phyloP scores from a whole-genome alignment of 306 rosid species.

The Prunus mongolica region DNA sequence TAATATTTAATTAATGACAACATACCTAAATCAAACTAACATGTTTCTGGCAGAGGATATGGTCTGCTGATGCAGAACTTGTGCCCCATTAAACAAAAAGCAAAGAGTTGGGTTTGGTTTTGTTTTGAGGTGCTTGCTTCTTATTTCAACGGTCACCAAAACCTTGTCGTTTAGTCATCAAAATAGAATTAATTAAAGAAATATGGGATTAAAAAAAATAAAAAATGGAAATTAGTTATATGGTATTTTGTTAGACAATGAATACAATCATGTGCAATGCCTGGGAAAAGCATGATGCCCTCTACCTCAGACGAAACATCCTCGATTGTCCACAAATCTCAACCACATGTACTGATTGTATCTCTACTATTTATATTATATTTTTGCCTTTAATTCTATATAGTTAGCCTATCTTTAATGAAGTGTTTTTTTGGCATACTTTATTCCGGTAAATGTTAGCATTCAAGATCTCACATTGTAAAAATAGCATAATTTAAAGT shows the following conservation, averaged over 20 bases:
- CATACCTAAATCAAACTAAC: conserved; percentile 11
- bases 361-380: not conserved
- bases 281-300: conserved; percentile 18
- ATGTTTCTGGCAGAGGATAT: conserved; percentile 1
- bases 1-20: not conserved
- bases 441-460: too few relatives aligned
- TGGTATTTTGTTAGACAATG: not conserved
- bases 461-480: too few relatives aligned
- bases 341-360: conserved; percentile 1
- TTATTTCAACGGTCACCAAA: not conserved
- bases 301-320: conserved; percentile 26
- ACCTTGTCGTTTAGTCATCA: not conserved
- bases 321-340: conserved; percentile 16
- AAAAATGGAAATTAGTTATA: not conserved
- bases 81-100: not conserved
- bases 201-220: not conserved
- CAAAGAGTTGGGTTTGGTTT: not conserved
- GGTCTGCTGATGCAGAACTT: not conserved
- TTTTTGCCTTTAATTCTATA: not conserved
- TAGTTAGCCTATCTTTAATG: too few relatives aligned
- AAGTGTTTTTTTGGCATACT: too few relatives aligned
- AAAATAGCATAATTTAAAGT: too few relatives aligned
- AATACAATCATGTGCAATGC: conserved; percentile 31
- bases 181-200: not conserved
- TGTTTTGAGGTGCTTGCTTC: not conserved